Percentiles rank a stretch among this genome's conserved stretches.
These are phyloP conservation scores for Tripidium arundinaceum DNA, from an alignment of 202 grass and related monocot species.

Conservation along the genomic window DNA sequence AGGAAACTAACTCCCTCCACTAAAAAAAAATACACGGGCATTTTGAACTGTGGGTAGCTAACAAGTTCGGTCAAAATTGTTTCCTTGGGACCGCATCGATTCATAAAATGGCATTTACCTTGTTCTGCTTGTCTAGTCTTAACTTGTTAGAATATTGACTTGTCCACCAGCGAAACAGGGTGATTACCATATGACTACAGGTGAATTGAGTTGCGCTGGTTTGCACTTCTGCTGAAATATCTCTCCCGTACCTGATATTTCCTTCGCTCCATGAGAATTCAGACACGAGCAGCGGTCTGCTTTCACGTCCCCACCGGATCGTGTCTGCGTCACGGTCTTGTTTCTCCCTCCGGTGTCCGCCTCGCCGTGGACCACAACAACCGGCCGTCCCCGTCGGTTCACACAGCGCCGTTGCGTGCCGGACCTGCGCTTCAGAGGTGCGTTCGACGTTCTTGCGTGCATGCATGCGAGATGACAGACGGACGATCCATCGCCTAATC, in stretches of 20 bases:
- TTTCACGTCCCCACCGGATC: neutral
- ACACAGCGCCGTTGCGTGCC: neutral
- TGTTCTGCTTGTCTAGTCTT: no score
- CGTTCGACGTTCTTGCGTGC: neutral
- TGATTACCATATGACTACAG: no score
- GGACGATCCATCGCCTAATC: neutral
- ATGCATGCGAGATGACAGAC: neutral
- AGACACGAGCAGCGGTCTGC: neutral
- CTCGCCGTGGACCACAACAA: slow-evolving; percentile 29
- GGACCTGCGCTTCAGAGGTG: neutral
- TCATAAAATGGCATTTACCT: no score
- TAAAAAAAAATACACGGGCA: neutral
- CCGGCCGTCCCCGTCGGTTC: neutral
- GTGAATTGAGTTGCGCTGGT: no score
- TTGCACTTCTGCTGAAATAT: slow-evolving; percentile 33
- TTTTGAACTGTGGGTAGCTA: neutral
- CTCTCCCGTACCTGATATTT: slow-evolving; percentile 35
- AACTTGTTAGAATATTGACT: no score
- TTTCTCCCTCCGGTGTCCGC: neutral
- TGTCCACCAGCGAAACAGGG: no score
- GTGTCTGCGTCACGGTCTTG: slow-evolving; percentile 18
- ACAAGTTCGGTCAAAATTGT: neutral
- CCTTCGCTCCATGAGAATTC: neutral
- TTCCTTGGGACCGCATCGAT: neutral
- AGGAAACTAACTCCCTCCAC: neutral